A percentile compares a stretch with the other conserved stretches of the same genome.
phyloP scores from a whole-genome alignment of 192 early-diverging fungal species.

The Chytriomyces sp. region DNA sequence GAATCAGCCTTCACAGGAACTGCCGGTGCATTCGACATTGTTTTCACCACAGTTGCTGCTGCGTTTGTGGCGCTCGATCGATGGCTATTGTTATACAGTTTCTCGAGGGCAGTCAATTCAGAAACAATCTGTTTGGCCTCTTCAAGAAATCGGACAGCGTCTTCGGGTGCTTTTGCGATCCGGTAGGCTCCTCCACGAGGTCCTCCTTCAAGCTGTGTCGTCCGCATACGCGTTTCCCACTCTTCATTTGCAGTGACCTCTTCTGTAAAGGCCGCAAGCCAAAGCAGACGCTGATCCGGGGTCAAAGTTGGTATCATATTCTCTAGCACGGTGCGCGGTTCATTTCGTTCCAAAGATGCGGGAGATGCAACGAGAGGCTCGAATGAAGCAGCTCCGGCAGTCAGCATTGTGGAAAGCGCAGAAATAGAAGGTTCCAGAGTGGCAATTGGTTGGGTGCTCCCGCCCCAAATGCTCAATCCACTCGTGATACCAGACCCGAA shows the following conservation, averaged over 20 bases:
- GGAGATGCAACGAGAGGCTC: conserved; percentile 5
- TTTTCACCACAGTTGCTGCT: neutral
- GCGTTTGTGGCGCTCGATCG: neutral
- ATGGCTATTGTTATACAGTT: neutral
- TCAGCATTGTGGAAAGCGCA: neutral
- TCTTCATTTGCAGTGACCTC: conserved; percentile 51
- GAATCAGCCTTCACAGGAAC: neutral
- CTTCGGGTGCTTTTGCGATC: conserved; percentile 50
- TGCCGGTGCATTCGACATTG: neutral
- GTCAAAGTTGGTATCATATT: neutral
- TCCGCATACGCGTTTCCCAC: conserved; percentile 54
- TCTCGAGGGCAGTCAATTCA: conserved; percentile 26
- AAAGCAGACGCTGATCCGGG: conserved; percentile 10
- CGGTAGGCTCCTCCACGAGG: conserved; percentile 52
- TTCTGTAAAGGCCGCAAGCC: conserved; percentile 36
- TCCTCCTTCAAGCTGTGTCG: conserved; percentile 54
- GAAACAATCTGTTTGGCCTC: conserved; percentile 38
- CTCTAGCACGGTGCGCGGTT: neutral
- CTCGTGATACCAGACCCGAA: conserved; percentile 18
- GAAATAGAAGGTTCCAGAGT: neutral
- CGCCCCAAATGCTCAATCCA: neutral
- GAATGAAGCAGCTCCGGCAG: conserved; percentile 1
- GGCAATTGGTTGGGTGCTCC: neutral
- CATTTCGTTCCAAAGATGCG: neutral
- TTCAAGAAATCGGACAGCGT: conserved; percentile 49